These are phyloP conservation scores for Saksenaea oblongispora DNA, from an alignment of 371 early-diverging fungal genomes.

Conservation along the genomic window DNA sequence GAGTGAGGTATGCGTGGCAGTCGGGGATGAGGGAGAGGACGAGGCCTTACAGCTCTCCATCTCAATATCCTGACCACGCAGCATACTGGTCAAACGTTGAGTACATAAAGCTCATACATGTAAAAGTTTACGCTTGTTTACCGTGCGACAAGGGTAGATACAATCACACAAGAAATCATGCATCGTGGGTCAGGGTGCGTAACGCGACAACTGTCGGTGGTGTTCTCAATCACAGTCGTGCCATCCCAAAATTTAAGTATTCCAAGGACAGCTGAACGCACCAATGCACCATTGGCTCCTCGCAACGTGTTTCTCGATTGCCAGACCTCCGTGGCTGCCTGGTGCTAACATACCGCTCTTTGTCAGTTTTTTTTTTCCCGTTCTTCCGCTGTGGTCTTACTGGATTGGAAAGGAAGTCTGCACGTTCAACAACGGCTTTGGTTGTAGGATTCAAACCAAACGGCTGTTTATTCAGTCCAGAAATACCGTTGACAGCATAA, in stretches of 20 bases:
- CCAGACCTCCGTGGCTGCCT: constrained; percentile 38
- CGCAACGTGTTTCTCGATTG: constrained; percentile 20
- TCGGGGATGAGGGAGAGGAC: constrained; percentile 19
- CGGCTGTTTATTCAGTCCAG: constrained; percentile 55
- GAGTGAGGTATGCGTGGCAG: background rate
- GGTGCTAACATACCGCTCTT: constrained; percentile 14
- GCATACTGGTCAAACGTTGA: constrained; percentile 19
- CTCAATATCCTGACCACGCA: constrained; percentile 47
- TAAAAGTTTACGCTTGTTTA: constrained; percentile 40
- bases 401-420: constrained; percentile 39
- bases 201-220: constrained; percentile 58
- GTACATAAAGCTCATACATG: background rate
- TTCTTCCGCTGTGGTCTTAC: constrained; percentile 16
- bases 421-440: constrained; percentile 46
- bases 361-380: background rate
- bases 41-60: constrained; percentile 19
- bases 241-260: constrained; percentile 68
- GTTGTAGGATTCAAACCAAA: constrained; percentile 57
- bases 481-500: constrained; percentile 55
- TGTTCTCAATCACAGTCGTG: constrained; percentile 56
- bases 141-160: constrained; percentile 61
- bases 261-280: constrained; percentile 62
- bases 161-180: constrained; percentile 58
- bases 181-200: constrained; percentile 75
- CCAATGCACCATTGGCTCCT: constrained; percentile 67